Percentiles rank a stretch among this genome's conserved stretches.
Conservation (phyloP, 139 green algal genomes). For the Chlorella sp. region DNA sequence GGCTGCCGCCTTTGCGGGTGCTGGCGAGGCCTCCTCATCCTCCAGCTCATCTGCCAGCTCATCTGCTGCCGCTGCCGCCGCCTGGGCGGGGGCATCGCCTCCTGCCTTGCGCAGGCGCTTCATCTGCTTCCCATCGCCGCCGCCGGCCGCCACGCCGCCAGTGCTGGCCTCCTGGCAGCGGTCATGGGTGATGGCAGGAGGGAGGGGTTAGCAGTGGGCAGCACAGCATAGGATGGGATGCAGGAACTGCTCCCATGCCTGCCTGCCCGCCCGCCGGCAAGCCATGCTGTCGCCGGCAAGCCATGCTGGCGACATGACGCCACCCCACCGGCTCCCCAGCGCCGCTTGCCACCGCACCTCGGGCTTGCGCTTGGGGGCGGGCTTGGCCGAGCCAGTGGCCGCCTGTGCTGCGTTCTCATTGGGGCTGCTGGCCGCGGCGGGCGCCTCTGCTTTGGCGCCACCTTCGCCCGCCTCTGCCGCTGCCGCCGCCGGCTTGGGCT, state of each 20-base stretch:
- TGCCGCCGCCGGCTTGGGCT: conserved; percentile 27
- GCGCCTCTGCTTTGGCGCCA: neutral
- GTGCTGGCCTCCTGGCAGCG: neutral
- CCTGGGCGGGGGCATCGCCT: neutral
- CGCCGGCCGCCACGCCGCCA: neutral
- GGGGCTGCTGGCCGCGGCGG: neutral
- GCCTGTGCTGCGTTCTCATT: conserved; percentile 17
- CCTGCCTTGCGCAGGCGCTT: conserved; percentile 29
- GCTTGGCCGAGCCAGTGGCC: neutral
- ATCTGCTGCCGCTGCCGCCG: neutral
- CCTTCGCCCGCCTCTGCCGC: neutral
- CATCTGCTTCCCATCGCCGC: conserved; percentile 8
- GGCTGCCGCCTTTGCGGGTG: neutral
- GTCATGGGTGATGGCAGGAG: too few relatives aligned
- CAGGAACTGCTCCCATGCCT: too few relatives aligned
- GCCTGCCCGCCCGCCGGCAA: neutral
- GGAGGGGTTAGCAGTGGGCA: too few relatives aligned
- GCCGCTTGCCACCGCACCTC: neutral
- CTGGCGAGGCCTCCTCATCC: neutral
- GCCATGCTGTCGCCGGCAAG: neutral
- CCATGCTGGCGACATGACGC: neutral
- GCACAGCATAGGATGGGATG: too few relatives aligned
- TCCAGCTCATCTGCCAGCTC: conserved; percentile 12
- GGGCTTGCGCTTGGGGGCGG: conserved; percentile 8
- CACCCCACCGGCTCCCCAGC: neutral